Evolutionary conservation across 2,329 filamentous ascomycete species (phyloP).

Genomic region (Cryphonectria parasitica): DNA sequence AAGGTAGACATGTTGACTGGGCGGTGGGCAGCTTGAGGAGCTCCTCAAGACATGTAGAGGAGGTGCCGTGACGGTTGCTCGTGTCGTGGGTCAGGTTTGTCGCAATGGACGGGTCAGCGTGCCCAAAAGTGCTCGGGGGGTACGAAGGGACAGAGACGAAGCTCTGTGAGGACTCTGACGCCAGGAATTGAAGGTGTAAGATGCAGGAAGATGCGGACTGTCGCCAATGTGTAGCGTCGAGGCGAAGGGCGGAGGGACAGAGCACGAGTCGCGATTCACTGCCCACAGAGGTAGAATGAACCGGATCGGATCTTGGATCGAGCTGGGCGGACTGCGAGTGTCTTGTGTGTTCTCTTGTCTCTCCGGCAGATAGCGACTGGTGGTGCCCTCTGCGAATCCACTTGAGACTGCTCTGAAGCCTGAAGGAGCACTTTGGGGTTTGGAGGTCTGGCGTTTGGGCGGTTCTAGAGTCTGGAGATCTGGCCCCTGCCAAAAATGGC

Average conservation of each 20-base stretch:
- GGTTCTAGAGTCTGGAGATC: constrained; percentile 24
- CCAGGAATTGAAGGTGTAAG: not conserved
- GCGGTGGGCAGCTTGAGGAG: constrained; percentile 27
- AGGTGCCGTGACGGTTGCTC: not conserved
- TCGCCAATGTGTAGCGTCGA: not conserved
- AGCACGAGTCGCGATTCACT: not conserved
- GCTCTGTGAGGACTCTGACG: not conserved
- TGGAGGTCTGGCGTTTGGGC: not conserved
- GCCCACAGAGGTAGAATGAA: constrained; percentile 3
- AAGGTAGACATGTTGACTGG: constrained; percentile 82
- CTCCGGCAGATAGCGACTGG: not conserved
- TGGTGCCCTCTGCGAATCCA: not conserved
- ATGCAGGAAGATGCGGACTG: not conserved
- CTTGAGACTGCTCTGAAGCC: constrained; percentile 8
- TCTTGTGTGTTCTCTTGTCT: not conserved
- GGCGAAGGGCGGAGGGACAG: not conserved
- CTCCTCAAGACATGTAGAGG: constrained; percentile 22
- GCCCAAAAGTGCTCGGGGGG: not conserved
- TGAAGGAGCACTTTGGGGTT: not conserved
- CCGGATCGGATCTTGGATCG: constrained; percentile 3
- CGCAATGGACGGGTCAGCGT: constrained; percentile 1
- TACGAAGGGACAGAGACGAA: not conserved
- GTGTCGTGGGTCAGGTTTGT: not conserved
- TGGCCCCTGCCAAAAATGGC: constrained; percentile 26
- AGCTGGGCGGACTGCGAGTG: not conserved